Evolutionary conservation across 768 basidiomycete species (phyloP).

Genomic region (Kondoa malvinella): DNA sequence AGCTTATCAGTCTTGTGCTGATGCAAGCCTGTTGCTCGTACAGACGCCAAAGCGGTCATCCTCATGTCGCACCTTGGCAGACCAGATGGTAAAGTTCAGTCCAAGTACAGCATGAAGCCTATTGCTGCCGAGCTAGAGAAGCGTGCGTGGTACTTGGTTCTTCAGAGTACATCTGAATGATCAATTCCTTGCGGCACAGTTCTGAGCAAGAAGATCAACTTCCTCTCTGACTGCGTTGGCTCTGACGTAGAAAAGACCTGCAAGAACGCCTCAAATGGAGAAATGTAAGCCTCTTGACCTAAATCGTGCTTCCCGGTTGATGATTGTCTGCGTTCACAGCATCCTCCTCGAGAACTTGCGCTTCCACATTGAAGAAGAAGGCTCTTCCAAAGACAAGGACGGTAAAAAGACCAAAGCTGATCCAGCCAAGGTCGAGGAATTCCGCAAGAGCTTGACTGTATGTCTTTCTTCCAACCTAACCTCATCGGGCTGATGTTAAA

Average conservation of each 20-base stretch:
- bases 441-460: slow-evolving; percentile 68
- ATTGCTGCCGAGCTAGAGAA: slow-evolving; percentile 64
- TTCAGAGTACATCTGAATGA: background rate
- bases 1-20: background rate
- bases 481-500: background rate
- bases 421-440: slow-evolving; percentile 55
- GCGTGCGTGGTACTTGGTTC: slow-evolving; percentile 30
- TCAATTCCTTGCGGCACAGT: slow-evolving; percentile 9
- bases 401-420: slow-evolving; percentile 91
- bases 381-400: slow-evolving; percentile 78
- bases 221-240: slow-evolving; percentile 72
- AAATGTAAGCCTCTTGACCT: slow-evolving; percentile 41
- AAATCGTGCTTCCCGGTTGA: background rate
- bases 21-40: background rate
- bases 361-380: slow-evolving; percentile 97
- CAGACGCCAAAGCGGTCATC: slow-evolving; percentile 52
- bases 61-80: slow-evolving; percentile 98
- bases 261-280: slow-evolving; percentile 40
- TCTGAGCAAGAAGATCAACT: slow-evolving; percentile 55
- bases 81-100: slow-evolving; percentile 75
- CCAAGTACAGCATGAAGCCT: slow-evolving; percentile 78
- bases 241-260: slow-evolving; percentile 66
- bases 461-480: background rate
- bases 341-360: slow-evolving; percentile 93
- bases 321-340: slow-evolving; percentile 9